Conservation (phyloP, 257 asterid genomes). For the Petunia secreta region DNA sequence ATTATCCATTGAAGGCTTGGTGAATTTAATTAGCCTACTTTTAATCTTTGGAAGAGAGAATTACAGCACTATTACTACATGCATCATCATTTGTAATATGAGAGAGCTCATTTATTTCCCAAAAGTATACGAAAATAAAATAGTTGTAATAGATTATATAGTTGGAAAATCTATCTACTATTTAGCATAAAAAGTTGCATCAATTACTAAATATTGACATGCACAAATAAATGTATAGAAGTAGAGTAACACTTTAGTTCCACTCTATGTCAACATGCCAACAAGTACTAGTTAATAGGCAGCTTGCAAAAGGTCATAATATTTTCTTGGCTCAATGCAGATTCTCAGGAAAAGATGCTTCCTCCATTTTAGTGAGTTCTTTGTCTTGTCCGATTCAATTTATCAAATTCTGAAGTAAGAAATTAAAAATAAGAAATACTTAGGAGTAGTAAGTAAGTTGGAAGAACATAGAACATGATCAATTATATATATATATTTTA, state of each 20-base stretch:
- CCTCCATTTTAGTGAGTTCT: not conserved
- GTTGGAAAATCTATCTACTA: too few relatives aligned
- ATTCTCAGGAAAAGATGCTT: conserved; percentile 31
- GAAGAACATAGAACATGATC: too few relatives aligned
- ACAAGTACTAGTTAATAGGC: not conserved
- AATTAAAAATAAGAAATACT: not conserved
- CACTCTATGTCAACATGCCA: not conserved
- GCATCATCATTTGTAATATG: too few relatives aligned
- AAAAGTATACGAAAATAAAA: too few relatives aligned
- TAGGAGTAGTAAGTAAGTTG: too few relatives aligned
- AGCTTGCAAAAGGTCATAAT: not conserved
- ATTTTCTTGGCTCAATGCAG: conserved; percentile 49
- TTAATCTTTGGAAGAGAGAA: not conserved
- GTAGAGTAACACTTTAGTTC: not conserved
- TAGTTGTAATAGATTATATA: too few relatives aligned
- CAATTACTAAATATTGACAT: too few relatives aligned
- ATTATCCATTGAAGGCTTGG: conserved; percentile 53
- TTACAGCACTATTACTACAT: too few relatives aligned
- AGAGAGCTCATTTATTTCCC: too few relatives aligned
- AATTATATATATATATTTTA: too few relatives aligned
- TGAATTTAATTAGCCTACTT: not conserved
- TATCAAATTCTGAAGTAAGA: not conserved
- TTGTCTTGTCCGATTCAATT: not conserved
- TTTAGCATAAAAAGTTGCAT: too few relatives aligned
- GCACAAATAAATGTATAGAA: too few relatives aligned